Percentiles rank a stretch among this genome's conserved stretches.
These are phyloP conservation scores for Leptographium procerum DNA, from an alignment of 2,329 filamentous ascomycete species.

Conservation along the genomic window DNA sequence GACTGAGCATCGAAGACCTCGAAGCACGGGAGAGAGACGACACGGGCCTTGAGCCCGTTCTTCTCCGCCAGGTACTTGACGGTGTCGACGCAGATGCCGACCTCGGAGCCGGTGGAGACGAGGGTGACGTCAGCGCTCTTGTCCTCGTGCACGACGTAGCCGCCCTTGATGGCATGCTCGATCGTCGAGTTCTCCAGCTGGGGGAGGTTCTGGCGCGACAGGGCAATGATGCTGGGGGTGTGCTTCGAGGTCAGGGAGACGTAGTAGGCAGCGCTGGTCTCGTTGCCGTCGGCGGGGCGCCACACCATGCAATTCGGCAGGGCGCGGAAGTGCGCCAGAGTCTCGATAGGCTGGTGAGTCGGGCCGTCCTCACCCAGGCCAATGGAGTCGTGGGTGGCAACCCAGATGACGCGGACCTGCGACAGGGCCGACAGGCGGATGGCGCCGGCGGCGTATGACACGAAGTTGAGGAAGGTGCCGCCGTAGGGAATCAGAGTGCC, in stretches of 20 bases:
- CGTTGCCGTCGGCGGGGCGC: slow-evolving; percentile 96
- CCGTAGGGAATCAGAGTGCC: slow-evolving; percentile 87
- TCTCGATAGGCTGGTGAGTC: slow-evolving; percentile 98
- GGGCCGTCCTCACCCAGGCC: slow-evolving; percentile 97
- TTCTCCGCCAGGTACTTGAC: slow-evolving; percentile 85
- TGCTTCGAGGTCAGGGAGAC: slow-evolving; percentile 78
- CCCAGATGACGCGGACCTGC: slow-evolving; percentile 82
- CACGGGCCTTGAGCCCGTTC: slow-evolving; percentile 74
- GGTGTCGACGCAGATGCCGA: slow-evolving; percentile 84
- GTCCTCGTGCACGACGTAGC: slow-evolving; percentile 79
- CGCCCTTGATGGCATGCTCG: slow-evolving; percentile 84
- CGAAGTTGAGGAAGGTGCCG: slow-evolving; percentile 99
- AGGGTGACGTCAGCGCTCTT: slow-evolving; percentile 78
- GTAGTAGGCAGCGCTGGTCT: slow-evolving; percentile 97
- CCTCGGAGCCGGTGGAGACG: slow-evolving; percentile 92
- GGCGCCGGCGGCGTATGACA: slow-evolving; percentile 91
- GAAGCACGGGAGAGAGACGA: slow-evolving; percentile 93
- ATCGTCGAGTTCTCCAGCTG: slow-evolving; percentile 92
- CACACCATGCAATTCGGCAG: slow-evolving; percentile 99
- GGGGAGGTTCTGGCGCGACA: slow-evolving; percentile 96
- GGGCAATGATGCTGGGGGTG: slow-evolving; percentile 85
- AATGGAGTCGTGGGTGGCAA: slow-evolving; percentile 97
- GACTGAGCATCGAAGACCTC: slow-evolving; percentile 90
- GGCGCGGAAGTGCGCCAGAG: slow-evolving; percentile 93
- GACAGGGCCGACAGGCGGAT: slow-evolving; percentile 90